phyloP scores from a whole-genome alignment of 306 rosid species.

The Inga oerstediana region DNA sequence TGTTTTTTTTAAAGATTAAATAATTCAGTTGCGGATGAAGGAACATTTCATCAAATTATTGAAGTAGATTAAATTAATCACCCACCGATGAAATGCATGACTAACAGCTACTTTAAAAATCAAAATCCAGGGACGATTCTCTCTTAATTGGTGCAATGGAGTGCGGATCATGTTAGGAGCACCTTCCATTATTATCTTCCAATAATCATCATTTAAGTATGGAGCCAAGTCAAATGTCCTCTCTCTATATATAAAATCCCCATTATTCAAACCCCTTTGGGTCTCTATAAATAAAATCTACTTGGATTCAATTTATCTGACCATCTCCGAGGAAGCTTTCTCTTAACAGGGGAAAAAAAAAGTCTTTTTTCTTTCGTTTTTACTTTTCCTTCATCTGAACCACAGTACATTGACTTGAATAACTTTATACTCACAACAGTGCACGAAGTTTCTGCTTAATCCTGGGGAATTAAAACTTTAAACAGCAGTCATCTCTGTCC shows the following conservation, averaged over 20 bases:
- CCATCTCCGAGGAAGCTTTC: not conserved
- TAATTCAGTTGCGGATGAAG: conserved; percentile 16
- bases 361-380: conserved; percentile 23
- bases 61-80: conserved; percentile 17
- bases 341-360: not conserved
- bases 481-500: conserved; percentile 19
- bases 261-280: conserved; percentile 8
- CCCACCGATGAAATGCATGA: conserved; percentile 3
- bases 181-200: conserved; percentile 29
- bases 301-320: not conserved
- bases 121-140: conserved; percentile 24
- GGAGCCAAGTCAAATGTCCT: conserved; percentile 28
- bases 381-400: not conserved
- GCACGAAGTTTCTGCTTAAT: not conserved
- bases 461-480: not conserved
- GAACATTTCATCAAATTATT: conserved; percentile 21
- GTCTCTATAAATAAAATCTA: not conserved
- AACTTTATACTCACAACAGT: not conserved
- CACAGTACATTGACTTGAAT: not conserved
- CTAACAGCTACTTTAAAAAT: conserved; percentile 20
- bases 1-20: conserved; percentile 6
- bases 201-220: conserved; percentile 34
- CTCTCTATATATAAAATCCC: not conserved
- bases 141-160: conserved; percentile 36
- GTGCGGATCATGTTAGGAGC: conserved; percentile 49